These are phyloP conservation scores for Larix kaempferi DNA, from an alignment of 75 land plant genomes.

Conservation along the genomic window DNA sequence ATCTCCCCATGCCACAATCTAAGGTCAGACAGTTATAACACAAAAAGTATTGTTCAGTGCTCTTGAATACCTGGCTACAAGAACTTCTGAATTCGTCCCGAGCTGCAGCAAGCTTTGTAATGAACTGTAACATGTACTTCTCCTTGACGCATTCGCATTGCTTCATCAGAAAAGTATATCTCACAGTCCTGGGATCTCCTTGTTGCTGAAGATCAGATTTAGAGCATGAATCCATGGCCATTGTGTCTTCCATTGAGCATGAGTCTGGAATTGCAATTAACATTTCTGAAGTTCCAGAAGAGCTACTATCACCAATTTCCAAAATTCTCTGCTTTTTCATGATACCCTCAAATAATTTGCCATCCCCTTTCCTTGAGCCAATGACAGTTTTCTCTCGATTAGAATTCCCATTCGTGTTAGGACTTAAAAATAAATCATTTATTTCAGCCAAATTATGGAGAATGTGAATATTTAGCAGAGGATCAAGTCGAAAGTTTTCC, in stretches of 20 bases:
- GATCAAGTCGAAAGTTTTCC: slow-evolving; percentile 83
- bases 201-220: slow-evolving; percentile 7
- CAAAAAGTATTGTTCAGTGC: not conserved
- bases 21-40: not conserved
- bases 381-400: not conserved
- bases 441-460: slow-evolving; percentile 87
- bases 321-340: not conserved
- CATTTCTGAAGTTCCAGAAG: not conserved
- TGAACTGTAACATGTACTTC: slow-evolving; percentile 67
- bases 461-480: slow-evolving; percentile 83
- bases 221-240: not conserved
- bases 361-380: not conserved
- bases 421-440: slow-evolving; percentile 8
- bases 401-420: not conserved
- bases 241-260: not conserved
- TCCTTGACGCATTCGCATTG: slow-evolving; percentile 61
- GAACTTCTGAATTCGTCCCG: slow-evolving; percentile 70
- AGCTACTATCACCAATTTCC: not conserved
- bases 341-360: not conserved
- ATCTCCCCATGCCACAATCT: not conserved
- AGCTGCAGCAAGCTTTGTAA: slow-evolving; percentile 59
- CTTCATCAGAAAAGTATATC: slow-evolving; percentile 35
- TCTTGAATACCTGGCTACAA: slow-evolving; percentile 56
- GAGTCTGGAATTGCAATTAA: not conserved
- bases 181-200: slow-evolving; percentile 26